Base-by-base conservation (phyloP, 1,284 basidiomycete species). In the Cutaneotrichosporon dermatis region DNA sequence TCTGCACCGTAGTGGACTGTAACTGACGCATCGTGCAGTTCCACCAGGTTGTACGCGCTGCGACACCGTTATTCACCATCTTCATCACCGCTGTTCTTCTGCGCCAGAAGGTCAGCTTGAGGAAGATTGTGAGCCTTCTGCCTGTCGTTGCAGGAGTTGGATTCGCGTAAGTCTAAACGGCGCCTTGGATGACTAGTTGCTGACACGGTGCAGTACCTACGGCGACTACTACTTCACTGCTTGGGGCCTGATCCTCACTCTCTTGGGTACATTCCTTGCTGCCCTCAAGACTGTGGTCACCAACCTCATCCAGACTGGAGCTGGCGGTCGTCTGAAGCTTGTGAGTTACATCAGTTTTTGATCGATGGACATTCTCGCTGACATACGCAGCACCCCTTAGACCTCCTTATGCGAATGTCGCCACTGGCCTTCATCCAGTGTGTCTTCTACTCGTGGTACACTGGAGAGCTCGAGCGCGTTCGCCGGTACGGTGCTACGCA, bases 1-100 rank as follows among this genome's bases (percentile, higher is more conserved):
- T 35, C 36, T 11, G 34, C 12, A 2, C 5, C 13, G 25, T 15
- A 8, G 6, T 16, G n/a, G n/a, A n/a, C n/a, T n/a, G n/a, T n/a
- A n/a, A n/a, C n/a, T n/a, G n/a, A n/a, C n/a, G n/a, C n/a, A n/a
- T 12, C n/a, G 5, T 10, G 0, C 66, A 93, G 90, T 92, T 96
- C 70, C 93, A 97, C 75, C 93, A 96, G 81, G 91, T 96, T 55
- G 86, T 96, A 39, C 87, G 93, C n/a, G 89, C 92, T 1, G 85
- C 89, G 6, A 89, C 92, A 0, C 93, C 93, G 0, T 82, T 96
- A 55, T 96, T 96, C 79, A 92, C 89, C 3, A 87, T 94, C 64
- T 57, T 87, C 49, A 83, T 95, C 62, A 86, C 91, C 0, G 81
- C 83, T 53, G 55, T 79, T 51, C 63, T 82, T 51, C 73, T 80